These are phyloP conservation scores for Hamigera avellanea DNA, from an alignment of 495 filamentous ascomycete species.

Conservation along the genomic window DNA sequence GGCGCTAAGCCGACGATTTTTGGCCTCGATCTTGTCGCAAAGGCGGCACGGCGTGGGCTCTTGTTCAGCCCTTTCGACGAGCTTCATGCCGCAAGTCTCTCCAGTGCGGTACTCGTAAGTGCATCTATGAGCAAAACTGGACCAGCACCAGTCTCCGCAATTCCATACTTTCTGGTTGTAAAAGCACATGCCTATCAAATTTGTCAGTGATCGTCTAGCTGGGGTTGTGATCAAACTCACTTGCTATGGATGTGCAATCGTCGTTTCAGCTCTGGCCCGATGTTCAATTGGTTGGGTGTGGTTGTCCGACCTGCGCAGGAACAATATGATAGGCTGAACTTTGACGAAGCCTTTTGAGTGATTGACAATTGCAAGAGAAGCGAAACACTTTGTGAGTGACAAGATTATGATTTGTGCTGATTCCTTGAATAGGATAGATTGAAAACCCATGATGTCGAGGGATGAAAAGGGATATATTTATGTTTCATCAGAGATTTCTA, in stretches of 20 bases:
- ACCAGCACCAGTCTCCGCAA: slow-evolving; percentile 95
- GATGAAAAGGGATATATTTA: slow-evolving; percentile 33
- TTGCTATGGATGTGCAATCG: slow-evolving; percentile 16
- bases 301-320: slow-evolving; percentile 15
- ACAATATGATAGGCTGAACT: slow-evolving; percentile 28
- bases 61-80: slow-evolving; percentile 61
- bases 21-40: slow-evolving; percentile 89
- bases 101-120: slow-evolving; percentile 92
- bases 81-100: slow-evolving; percentile 94
- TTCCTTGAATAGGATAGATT: slow-evolving; percentile 16
- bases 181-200: slow-evolving; percentile 42
- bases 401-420: slow-evolving; percentile 15
- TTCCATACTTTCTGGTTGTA: slow-evolving; percentile 44
- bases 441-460: slow-evolving; percentile 17
- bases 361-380: slow-evolving; percentile 9
- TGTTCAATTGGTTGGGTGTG: slow-evolving; percentile 23
- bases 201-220: slow-evolving; percentile 18
- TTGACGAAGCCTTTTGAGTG: slow-evolving; percentile 13
- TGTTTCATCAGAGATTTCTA: slow-evolving; percentile 26
- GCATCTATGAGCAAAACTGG: slow-evolving; percentile 88
- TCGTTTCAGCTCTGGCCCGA: slow-evolving; percentile 25
- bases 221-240: slow-evolving; percentile 22
- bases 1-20: slow-evolving; percentile 60
- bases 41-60: slow-evolving; percentile 56
- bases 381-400: slow-evolving; percentile 19